Evolutionary conservation across 1,284 basidiomycete genomes (phyloP).

Genomic region (Ustilago esculenta): DNA sequence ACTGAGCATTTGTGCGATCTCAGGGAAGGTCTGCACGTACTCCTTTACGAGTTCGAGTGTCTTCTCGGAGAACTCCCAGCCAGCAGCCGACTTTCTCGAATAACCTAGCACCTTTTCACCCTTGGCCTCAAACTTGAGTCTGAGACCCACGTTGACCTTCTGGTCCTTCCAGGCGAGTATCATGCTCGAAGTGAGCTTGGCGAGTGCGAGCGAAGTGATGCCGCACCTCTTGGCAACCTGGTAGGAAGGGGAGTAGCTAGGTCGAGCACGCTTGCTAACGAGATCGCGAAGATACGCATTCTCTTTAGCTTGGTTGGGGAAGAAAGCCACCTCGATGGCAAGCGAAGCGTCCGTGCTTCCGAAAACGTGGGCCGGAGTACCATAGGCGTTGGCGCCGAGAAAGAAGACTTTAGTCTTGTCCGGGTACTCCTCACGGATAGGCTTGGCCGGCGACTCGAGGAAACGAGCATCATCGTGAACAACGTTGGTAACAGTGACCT

Average conservation of each 20-base stretch:
- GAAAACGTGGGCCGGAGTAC: slow-evolving; percentile 90
- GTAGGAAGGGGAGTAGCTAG: slow-evolving; percentile 52
- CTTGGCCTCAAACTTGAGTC: slow-evolving; percentile 96
- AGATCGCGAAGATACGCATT: slow-evolving; percentile 50
- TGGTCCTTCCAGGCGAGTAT: slow-evolving; percentile 79
- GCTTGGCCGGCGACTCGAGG: slow-evolving; percentile 76
- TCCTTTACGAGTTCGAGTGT: slow-evolving; percentile 82
- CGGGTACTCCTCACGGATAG: slow-evolving; percentile 88
- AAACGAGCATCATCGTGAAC: slow-evolving; percentile 59
- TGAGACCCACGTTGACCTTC: slow-evolving; percentile 90
- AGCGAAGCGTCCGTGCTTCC: slow-evolving; percentile 70
- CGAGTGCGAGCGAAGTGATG: slow-evolving; percentile 70
- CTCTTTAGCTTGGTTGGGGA: slow-evolving; percentile 60
- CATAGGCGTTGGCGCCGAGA: slow-evolving; percentile 90
- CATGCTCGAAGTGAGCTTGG: slow-evolving; percentile 91
- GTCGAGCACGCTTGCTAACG: slow-evolving; percentile 46
- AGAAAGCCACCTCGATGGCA: slow-evolving; percentile 58
- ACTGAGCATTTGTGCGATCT: slow-evolving; percentile 51
- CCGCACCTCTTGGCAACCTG: slow-evolving; percentile 52
- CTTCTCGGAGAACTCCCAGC: slow-evolving; percentile 94
- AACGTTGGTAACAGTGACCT: slow-evolving; percentile 57
- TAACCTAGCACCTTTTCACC: slow-evolving; percentile 95
- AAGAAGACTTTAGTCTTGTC: slow-evolving; percentile 91
- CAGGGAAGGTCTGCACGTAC: slow-evolving; percentile 73
- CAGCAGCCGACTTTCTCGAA: slow-evolving; percentile 81